Percentiles rank a stretch among this genome's conserved stretches.
These are phyloP conservation scores for Porcisia deanei DNA, from an alignment of 208 protist genomes.

Conservation along the genomic window DNA sequence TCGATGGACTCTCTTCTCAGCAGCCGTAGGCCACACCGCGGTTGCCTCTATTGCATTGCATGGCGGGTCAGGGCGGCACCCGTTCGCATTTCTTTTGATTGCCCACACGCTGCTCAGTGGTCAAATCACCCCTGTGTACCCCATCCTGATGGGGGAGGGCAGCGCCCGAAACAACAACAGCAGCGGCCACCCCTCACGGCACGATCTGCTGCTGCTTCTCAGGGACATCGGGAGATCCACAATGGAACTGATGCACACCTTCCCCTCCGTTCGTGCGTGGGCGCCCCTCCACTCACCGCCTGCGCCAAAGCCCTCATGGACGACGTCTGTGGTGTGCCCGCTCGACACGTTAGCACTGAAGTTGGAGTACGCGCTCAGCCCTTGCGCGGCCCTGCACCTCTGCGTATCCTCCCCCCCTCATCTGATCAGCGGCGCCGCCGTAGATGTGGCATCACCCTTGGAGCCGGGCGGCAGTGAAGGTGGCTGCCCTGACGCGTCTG, in stretches of 20 bases:
- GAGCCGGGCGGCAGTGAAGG: neutral
- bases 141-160: neutral
- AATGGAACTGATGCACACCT: constrained; percentile 27
- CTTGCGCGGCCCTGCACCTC: constrained; percentile 19
- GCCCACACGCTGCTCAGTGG: constrained; percentile 11
- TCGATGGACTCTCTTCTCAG: constrained; percentile 20
- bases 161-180: neutral
- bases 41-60: neutral
- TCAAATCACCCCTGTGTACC: constrained; percentile 18
- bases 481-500: neutral
- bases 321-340: constrained; percentile 10
- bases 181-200: neutral
- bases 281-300: neutral
- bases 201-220: constrained; percentile 6
- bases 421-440: neutral
- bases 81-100: constrained; percentile 30
- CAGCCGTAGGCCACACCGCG: neutral
- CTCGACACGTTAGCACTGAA: constrained; percentile 18
- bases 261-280: constrained; percentile 16
- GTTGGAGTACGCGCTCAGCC: constrained; percentile 23
- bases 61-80: constrained; percentile 7
- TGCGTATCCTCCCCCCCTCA: neutral
- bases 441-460: neutral
- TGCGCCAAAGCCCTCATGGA: neutral
- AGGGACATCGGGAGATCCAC: constrained; percentile 14